Evolutionary conservation across 2,329 filamentous ascomycete species (phyloP).

Genomic region (Clathrospora elynae): DNA sequence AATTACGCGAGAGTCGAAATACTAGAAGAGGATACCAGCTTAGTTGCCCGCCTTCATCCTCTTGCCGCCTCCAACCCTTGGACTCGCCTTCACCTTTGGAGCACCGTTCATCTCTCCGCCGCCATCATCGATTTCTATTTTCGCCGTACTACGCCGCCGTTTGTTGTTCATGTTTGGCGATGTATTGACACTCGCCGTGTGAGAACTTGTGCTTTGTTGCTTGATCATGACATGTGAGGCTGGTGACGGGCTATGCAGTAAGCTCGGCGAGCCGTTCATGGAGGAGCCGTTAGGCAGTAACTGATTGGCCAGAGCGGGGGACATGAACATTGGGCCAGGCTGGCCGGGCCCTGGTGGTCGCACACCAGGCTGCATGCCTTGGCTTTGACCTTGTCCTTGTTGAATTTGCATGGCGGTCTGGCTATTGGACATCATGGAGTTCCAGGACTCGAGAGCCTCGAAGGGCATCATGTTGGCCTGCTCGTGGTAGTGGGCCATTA

Average conservation of each 20-base stretch:
- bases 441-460: conserved; percentile 61
- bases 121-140: conserved; percentile 62
- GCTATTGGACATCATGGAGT: conserved; percentile 50
- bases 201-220: conserved; percentile 61
- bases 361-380: conserved; percentile 38
- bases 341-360: conserved; percentile 42
- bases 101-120: conserved; percentile 46
- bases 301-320: conserved; percentile 62
- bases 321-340: conserved; percentile 56
- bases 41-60: conserved; percentile 40
- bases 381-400: conserved; percentile 33
- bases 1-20: neutral
- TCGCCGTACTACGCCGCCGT: conserved; percentile 64
- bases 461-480: conserved; percentile 59
- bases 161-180: conserved; percentile 67
- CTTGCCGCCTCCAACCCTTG: conserved; percentile 50
- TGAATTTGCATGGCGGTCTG: conserved; percentile 18
- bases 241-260: conserved; percentile 55
- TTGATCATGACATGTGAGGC: conserved; percentile 59
- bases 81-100: conserved; percentile 58
- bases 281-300: conserved; percentile 54
- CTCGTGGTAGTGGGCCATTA: conserved; percentile 63
- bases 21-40: neutral
- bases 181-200: conserved; percentile 63
- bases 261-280: conserved; percentile 58